A percentile compares a stretch with the other conserved stretches of the same genome.
Conservation (phyloP, 1,284 basidiomycete genomes). For the Moesziomyces aphidis region DNA sequence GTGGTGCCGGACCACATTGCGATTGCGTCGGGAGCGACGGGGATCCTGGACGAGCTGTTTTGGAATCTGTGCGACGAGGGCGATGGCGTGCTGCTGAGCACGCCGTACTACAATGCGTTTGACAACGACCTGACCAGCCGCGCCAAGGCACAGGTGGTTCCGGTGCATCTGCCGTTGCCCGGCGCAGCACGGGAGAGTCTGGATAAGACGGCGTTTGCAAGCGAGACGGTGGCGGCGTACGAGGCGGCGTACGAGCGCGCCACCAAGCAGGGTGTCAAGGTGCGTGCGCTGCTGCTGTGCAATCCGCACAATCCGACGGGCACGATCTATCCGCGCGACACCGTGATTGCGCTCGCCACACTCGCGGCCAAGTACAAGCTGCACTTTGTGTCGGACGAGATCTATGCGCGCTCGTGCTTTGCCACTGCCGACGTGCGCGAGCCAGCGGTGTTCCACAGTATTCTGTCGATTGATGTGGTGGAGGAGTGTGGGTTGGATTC, state of each 20-base stretch:
- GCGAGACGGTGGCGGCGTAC: constrained; percentile 35
- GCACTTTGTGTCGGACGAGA: constrained; percentile 60
- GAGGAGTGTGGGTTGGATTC: constrained; percentile 39
- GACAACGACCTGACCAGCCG: constrained; percentile 47
- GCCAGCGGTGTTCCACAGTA: constrained; percentile 40
- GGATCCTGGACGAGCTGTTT: constrained; percentile 52
- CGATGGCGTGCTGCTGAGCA: constrained; percentile 53
- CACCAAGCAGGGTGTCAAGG: constrained; percentile 17
- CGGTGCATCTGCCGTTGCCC: constrained; percentile 28
- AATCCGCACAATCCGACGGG: constrained; percentile 61
- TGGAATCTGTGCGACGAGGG: constrained; percentile 48
- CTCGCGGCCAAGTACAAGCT: constrained; percentile 51
- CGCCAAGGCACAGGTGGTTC: constrained; percentile 34
- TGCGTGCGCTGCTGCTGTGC: constrained; percentile 48
- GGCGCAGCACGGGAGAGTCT: constrained; percentile 2
- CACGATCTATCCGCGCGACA: constrained; percentile 49
- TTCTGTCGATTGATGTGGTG: constrained; percentile 48
- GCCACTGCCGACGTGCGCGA: constrained; percentile 14
- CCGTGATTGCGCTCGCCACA: constrained; percentile 43
- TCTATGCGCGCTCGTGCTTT: constrained; percentile 57
- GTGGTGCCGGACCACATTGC: constrained; percentile 50
- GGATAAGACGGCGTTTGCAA: constrained; percentile 13
- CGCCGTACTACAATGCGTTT: constrained; percentile 58
- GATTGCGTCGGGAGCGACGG: constrained; percentile 52
- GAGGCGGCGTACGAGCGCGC: constrained; percentile 40